Conservation (phyloP, 2,329 filamentous ascomycete species). For the Diaporthe sp. region DNA sequence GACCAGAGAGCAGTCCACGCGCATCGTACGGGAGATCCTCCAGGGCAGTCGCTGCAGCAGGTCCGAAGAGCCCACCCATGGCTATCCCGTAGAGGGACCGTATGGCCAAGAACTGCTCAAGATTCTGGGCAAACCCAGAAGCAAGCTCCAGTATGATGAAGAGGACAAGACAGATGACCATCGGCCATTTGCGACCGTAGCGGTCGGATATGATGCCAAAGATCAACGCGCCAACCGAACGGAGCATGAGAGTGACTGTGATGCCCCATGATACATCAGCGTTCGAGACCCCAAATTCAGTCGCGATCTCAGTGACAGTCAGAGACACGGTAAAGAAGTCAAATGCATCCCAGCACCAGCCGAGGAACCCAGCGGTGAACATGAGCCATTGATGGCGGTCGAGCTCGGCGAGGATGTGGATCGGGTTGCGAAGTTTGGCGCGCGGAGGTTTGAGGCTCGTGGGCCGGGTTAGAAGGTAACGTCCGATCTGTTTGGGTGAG, state of each 20-base stretch:
- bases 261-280: slow-evolving; percentile 57
- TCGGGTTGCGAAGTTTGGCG: slow-evolving; percentile 16
- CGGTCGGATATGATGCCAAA: slow-evolving; percentile 46
- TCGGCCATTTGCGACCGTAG: slow-evolving; percentile 45
- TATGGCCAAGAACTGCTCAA: slow-evolving; percentile 80
- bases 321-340: slow-evolving; percentile 59
- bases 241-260: slow-evolving; percentile 53
- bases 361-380: slow-evolving; percentile 20
- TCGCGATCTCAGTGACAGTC: slow-evolving; percentile 53
- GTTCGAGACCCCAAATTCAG: slow-evolving; percentile 51
- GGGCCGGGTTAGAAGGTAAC: not conserved
- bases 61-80: slow-evolving; percentile 86
- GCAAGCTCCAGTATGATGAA: slow-evolving; percentile 28
- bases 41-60: slow-evolving; percentile 81
- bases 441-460: slow-evolving; percentile 16
- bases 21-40: slow-evolving; percentile 78
- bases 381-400: slow-evolving; percentile 24
- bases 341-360: slow-evolving; percentile 55
- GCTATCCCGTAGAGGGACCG: slow-evolving; percentile 82
- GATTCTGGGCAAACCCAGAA: slow-evolving; percentile 75
- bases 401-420: slow-evolving; percentile 6
- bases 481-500: slow-evolving; percentile 5
- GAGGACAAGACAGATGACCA: slow-evolving; percentile 25
- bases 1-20: slow-evolving; percentile 79
- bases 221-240: slow-evolving; percentile 47